Evolutionary conservation across 2,329 filamentous ascomycete species (phyloP).

Genomic region (Colletotrichum zoysiae): DNA sequence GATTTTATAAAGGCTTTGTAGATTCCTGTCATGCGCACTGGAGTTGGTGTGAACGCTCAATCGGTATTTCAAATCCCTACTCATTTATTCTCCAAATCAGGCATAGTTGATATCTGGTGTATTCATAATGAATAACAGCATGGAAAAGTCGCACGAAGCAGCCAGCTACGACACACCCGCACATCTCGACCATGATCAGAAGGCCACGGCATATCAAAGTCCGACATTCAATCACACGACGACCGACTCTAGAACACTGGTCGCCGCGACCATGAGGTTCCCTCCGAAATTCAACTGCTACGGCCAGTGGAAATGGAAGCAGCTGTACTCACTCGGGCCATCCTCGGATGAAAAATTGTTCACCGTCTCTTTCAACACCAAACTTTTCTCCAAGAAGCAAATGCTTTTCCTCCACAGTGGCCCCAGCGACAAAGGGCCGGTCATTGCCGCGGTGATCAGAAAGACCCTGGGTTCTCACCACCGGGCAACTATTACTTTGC

Average conservation of each 20-base stretch:
- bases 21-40: accelerated
- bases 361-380: conserved; percentile 11
- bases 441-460: conserved; percentile 20
- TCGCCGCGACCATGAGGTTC: conserved; percentile 19
- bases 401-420: conserved; percentile 30
- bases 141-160: neutral
- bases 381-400: conserved; percentile 27
- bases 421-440: conserved; percentile 5
- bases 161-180: neutral
- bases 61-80: neutral
- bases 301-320: conserved; percentile 31
- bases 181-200: neutral
- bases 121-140: neutral
- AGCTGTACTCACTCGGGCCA: conserved; percentile 26
- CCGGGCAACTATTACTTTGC: conserved; percentile 20
- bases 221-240: conserved; percentile 9
- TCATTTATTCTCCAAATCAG: too few species aligned
- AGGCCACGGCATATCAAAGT: neutral
- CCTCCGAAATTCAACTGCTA: conserved; percentile 35
- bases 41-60: neutral
- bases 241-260: neutral
- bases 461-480: neutral
- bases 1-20: neutral
- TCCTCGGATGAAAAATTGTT: conserved; percentile 20
- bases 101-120: too few species aligned